Conservation (phyloP, 306 rosid genomes). For the Pyrus pyrifolia region DNA sequence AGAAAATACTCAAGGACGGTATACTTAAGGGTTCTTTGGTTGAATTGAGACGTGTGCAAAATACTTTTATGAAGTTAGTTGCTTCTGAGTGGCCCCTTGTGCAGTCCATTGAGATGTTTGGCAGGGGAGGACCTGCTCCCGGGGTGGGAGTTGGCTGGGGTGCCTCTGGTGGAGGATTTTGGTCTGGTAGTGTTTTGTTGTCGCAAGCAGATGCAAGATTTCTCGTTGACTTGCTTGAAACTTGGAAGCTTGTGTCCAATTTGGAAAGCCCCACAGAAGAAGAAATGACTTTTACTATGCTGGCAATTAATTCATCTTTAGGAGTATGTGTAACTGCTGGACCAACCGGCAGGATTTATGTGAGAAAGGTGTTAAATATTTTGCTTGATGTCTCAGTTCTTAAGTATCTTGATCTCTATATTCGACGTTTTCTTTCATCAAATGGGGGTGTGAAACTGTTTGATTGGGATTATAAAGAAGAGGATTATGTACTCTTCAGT, state of each 20-base stretch:
- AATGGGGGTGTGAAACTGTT: conserved; percentile 34
- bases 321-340: conserved; percentile 66
- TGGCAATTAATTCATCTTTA: conserved; percentile 49
- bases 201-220: conserved; percentile 55
- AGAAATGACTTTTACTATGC: conserved; percentile 34
- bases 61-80: conserved; percentile 45
- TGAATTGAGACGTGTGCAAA: conserved; percentile 49
- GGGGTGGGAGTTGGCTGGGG: conserved; percentile 98
- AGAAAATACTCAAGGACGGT: conserved; percentile 61
- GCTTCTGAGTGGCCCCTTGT: conserved; percentile 45
- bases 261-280: conserved; percentile 25
- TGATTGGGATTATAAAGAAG: conserved; percentile 58
- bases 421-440: conserved; percentile 34
- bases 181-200: conserved; percentile 65
- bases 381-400: conserved; percentile 51
- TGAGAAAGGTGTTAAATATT: conserved; percentile 47
- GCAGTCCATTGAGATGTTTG: conserved; percentile 69
- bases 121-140: conserved; percentile 95
- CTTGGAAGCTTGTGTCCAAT: conserved; percentile 24
- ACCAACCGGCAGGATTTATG: conserved; percentile 43
- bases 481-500: conserved; percentile 55
- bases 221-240: conserved; percentile 47
- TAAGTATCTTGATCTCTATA: conserved; percentile 53
- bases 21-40: conserved; percentile 38
- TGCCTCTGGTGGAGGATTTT: conserved; percentile 77